Percentiles rank a stretch among this genome's conserved stretches.
phyloP scores from a whole-genome alignment of 2,329 filamentous ascomycete genomes.

The Geosmithia putterillii region DNA sequence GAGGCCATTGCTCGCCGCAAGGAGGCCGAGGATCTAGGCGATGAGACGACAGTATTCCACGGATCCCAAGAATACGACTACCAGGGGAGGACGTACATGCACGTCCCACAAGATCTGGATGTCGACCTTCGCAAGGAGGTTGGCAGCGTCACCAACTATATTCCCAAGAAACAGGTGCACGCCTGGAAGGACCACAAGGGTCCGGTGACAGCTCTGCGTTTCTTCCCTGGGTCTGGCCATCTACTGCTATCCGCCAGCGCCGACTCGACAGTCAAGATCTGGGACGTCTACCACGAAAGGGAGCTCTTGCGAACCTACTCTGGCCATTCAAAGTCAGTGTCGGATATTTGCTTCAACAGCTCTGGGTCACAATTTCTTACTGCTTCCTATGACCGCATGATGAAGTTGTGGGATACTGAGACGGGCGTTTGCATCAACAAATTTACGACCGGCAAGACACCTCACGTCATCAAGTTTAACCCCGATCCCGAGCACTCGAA shows the following conservation, averaged over 20 bases:
- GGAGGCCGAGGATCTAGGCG: conserved; percentile 46
- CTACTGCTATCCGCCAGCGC: conserved; percentile 81
- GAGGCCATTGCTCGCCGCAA: conserved; percentile 42
- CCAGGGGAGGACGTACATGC: conserved; percentile 94
- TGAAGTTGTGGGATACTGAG: conserved; percentile 98
- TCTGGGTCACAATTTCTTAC: conserved; percentile 79
- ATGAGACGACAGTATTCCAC: conserved; percentile 80
- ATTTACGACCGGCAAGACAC: conserved; percentile 89
- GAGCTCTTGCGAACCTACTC: conserved; percentile 85
- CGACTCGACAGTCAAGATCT: conserved; percentile 84
- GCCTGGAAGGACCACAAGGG: conserved; percentile 79
- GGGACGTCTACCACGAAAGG: conserved; percentile 83
- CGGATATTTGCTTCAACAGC: conserved; percentile 78
- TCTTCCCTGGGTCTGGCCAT: conserved; percentile 83
- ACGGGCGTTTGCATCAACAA: conserved; percentile 78
- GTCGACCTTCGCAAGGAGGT: conserved; percentile 72
- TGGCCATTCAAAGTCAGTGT: conserved; percentile 81
- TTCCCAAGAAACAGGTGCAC: conserved; percentile 87
- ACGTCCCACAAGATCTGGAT: conserved; percentile 82
- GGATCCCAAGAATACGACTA: conserved; percentile 80
- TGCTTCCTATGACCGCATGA: conserved; percentile 85
- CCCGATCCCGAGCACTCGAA: conserved; percentile 63
- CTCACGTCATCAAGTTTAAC: conserved; percentile 91
- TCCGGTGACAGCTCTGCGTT: conserved; percentile 76
- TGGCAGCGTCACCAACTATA: conserved; percentile 75